Evolutionary conservation across 805 yeast species (phyloP).

Genomic region (Phaffomyces antillensis): DNA sequence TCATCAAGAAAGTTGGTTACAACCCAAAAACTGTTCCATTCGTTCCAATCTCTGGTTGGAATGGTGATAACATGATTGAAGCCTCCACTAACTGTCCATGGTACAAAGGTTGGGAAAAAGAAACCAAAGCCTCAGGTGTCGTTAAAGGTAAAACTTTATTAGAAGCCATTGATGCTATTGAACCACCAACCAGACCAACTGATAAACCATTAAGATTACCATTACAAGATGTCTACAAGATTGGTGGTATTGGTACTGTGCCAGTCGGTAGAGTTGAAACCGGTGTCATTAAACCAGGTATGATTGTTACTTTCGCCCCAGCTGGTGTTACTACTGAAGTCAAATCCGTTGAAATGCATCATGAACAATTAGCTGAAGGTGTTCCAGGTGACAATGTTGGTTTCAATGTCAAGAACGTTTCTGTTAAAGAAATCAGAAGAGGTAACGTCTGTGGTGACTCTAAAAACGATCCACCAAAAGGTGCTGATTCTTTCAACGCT

Average conservation of each 20-base stretch:
- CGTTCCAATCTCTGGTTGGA: constrained; percentile 91
- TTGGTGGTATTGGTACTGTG: constrained; percentile 98
- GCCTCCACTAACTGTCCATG: constrained; percentile 75
- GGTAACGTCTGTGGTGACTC: constrained; percentile 94
- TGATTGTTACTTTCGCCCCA: constrained; percentile 87
- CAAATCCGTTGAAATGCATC: constrained; percentile 91
- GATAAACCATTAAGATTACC: constrained; percentile 95
- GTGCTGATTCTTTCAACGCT: constrained; percentile 94
- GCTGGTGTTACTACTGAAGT: constrained; percentile 91
- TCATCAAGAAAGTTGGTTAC: constrained; percentile 85
- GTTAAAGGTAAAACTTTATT: constrained; percentile 75
- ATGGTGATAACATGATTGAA: constrained; percentile 92
- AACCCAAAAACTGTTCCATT: constrained; percentile 85
- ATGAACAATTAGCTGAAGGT: constrained; percentile 81
- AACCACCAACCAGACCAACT: constrained; percentile 78
- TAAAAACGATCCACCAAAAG: constrained; percentile 90
- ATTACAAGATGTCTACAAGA: constrained; percentile 98
- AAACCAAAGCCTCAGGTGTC: constrained; percentile 66
- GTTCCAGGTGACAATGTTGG: constrained; percentile 86
- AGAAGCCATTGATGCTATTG: constrained; percentile 84
- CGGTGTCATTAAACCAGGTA: constrained; percentile 89
- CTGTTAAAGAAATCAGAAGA: constrained; percentile 89
- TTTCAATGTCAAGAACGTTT: constrained; percentile 90
- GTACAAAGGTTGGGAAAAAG: constrained; percentile 91
- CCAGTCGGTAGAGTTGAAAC: constrained; percentile 95